These are phyloP conservation scores for Eutrema japonicum DNA, from an alignment of 345 rosid species.

Conservation along the genomic window DNA sequence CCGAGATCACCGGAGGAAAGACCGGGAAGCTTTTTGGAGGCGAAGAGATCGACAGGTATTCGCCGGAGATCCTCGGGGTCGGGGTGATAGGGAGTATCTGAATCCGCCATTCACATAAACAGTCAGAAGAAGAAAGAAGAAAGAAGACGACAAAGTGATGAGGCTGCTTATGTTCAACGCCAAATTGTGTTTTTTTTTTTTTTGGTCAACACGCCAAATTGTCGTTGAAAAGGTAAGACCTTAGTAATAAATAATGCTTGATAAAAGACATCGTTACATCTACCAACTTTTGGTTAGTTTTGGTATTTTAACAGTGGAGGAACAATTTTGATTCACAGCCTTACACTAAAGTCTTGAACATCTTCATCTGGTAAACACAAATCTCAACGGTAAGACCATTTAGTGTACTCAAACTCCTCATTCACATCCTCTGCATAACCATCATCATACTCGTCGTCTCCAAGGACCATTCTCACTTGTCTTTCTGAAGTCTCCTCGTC, in stretches of 20 bases:
- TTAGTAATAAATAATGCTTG: no score
- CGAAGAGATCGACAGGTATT: constrained; percentile 77
- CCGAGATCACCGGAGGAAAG: constrained; percentile 65
- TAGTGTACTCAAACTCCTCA: constrained; percentile 38
- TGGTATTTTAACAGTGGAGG: neutral
- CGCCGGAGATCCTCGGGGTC: constrained; percentile 40
- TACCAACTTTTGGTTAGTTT: constrained; percentile 4
- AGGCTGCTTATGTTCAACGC: constrained; percentile 34
- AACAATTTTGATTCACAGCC: constrained; percentile 23
- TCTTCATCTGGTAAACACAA: neutral
- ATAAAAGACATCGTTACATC: neutral
- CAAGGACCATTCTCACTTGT: constrained; percentile 37
- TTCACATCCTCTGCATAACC: constrained; percentile 32
- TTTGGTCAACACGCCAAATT: neutral
- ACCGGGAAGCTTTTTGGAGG: constrained; percentile 65
- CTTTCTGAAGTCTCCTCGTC: constrained; percentile 35
- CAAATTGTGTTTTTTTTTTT: neutral
- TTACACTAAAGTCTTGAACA: neutral
- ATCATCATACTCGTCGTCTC: constrained; percentile 43
- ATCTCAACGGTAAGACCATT: constrained; percentile 44
- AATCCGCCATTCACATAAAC: constrained; percentile 45
- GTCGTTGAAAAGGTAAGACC: constrained; percentile 1
- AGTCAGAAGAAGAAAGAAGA: constrained; percentile 4
- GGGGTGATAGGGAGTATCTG: constrained; percentile 33
- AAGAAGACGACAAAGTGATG: neutral